Base-by-base conservation (phyloP, 208 protist species). In the Borovskyia barvae region DNA sequence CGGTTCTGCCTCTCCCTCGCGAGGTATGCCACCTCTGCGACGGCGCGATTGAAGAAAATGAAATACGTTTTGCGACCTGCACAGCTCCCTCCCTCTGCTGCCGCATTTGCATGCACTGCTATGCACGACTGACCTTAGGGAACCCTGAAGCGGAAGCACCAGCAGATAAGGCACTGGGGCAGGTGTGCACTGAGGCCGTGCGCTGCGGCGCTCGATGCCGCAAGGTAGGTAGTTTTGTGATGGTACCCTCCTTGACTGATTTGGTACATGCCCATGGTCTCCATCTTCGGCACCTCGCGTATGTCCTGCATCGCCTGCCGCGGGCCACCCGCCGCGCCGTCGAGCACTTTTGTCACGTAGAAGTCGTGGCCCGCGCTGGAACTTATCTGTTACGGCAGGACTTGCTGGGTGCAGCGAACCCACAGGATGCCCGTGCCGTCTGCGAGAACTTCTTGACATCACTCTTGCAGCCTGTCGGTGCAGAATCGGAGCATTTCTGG, bases 11-110 rank as follows among this genome's bases (percentile, higher is more conserved):
- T 25, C 74, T 86, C 32, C 77, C 82, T 7, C 14, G 29, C 3
- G 24, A 30, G 5, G 29, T 32, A 32, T 95, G 89, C 73, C 85
- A 48, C 19, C 22, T 73, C 25, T 93, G 89, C 49, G 32, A 52
- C 24, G 42, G 39, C 47, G 35, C 25, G 2, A 84, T 95, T 25
- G 81, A 85, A 20, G 25, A 35, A 0, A 72, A 95, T 60, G 85
- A 95, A 54, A 32, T 95, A 4, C 80, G 85, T 20, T 86, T 93
- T 55, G 76, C 92, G 17, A 82, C 84, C 14, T 95, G 89, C 52
- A 49, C 63, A 2, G 69, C 51, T 49, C 39, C 51, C 9, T 33
- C 56, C 0, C 55, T 46, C 42, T 92, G 89, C 59, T 95, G 89
- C 59, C 51, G 45, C 29, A 77, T 90, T n/a, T 95, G 89, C 62